Conservation (phyloP, 2,329 filamentous ascomycete species). For the Aspergillus sp. region DNA sequence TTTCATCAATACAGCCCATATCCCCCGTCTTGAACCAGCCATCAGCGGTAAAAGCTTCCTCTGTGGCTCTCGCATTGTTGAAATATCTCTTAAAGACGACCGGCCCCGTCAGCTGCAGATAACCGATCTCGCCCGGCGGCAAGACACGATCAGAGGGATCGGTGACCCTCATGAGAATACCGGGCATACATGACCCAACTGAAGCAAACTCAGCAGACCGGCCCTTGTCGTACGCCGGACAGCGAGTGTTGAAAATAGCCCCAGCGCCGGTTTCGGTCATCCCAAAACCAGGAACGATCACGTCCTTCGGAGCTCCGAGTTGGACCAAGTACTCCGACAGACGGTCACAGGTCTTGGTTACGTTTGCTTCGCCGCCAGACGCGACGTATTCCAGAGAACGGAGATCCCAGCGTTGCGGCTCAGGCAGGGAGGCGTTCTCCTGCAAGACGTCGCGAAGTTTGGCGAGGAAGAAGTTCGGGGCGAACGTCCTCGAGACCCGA, state of each 20-base stretch:
- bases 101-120: slow-evolving; percentile 56
- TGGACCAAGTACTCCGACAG: slow-evolving; percentile 25
- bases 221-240: slow-evolving; percentile 28
- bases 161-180: slow-evolving; percentile 20
- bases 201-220: slow-evolving; percentile 18
- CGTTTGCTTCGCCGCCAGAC: slow-evolving; percentile 42
- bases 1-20: slow-evolving; percentile 11
- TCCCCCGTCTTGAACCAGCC: slow-evolving; percentile 14
- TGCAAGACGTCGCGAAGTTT: no score
- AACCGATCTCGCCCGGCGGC: slow-evolving; percentile 34
- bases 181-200: slow-evolving; percentile 19
- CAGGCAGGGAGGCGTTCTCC: no score
- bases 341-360: slow-evolving; percentile 34
- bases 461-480: no score
- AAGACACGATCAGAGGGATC: not conserved
- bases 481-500: no score
- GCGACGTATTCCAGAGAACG: slow-evolving; percentile 24
- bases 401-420: slow-evolving; percentile 12
- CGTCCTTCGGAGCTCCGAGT: slow-evolving; percentile 44
- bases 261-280: slow-evolving; percentile 55
- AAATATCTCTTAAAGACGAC: slow-evolving; percentile 30
- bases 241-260: slow-evolving; percentile 43
- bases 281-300: slow-evolving; percentile 19
- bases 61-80: slow-evolving; percentile 29
- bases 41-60: slow-evolving; percentile 23